A percentile compares a stretch with the other conserved stretches of the same genome.
Evolutionary conservation across 306 rosid genomes (phyloP).

Genomic region (Rubus idaeus): DNA sequence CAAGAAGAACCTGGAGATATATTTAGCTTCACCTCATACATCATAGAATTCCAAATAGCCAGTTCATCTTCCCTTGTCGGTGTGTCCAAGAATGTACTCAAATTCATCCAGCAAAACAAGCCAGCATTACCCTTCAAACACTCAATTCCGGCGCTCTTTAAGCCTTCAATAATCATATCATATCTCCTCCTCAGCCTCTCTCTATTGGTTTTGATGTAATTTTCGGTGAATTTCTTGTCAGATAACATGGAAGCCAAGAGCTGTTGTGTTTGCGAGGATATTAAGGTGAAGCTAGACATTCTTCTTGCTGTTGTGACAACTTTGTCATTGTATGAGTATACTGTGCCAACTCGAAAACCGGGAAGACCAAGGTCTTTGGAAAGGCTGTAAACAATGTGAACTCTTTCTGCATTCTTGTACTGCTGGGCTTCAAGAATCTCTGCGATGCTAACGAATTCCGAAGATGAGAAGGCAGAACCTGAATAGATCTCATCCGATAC

Average conservation of each 20-base stretch:
- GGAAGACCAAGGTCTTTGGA: constrained; percentile 83
- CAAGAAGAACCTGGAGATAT: constrained; percentile 85
- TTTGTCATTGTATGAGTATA: constrained; percentile 68
- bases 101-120: constrained; percentile 76
- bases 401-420: constrained; percentile 60
- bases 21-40: constrained; percentile 57
- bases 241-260: constrained; percentile 70
- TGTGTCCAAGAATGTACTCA: constrained; percentile 32
- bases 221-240: constrained; percentile 48
- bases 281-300: constrained; percentile 77
- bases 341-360: constrained; percentile 72
- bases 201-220: constrained; percentile 45
- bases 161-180: constrained; percentile 55
- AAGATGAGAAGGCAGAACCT: constrained; percentile 73
- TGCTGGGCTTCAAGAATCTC: constrained; percentile 51
- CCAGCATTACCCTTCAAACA: constrained; percentile 79
- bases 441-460: constrained; percentile 68
- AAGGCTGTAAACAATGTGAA: constrained; percentile 83
- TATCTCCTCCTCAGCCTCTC: constrained; percentile 58
- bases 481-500: constrained; percentile 96
- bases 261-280: constrained; percentile 81
- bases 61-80: constrained; percentile 39
- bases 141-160: constrained; percentile 54
- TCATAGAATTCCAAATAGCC: constrained; percentile 51
- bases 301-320: constrained; percentile 69